Conservation (phyloP, 768 basidiomycete genomes). For the Rhodosporidiobolus odoratus region DNA sequence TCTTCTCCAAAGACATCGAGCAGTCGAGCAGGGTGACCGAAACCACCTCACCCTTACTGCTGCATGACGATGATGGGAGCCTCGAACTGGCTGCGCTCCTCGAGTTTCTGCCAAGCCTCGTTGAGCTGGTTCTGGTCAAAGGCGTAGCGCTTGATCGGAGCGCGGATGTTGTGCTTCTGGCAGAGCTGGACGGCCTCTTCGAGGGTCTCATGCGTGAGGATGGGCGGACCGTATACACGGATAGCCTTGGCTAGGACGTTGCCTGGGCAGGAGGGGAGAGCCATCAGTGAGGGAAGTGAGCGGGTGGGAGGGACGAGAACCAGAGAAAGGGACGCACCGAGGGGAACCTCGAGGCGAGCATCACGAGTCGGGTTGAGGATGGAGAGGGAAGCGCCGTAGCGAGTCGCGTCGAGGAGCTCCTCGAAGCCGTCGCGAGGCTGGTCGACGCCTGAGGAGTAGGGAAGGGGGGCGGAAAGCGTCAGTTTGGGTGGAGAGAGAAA, state of each 20-base stretch:
- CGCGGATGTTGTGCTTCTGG: not conserved
- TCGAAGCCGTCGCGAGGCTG: slow-evolving; percentile 8
- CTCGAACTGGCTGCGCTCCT: not conserved
- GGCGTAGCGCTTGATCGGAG: not conserved
- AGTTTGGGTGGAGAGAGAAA: not conserved
- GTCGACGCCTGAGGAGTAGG: slow-evolving; percentile 3
- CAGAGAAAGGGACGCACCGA: not conserved
- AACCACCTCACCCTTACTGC: not conserved
- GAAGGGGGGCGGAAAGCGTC: not conserved
- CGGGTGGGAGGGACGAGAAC: not conserved
- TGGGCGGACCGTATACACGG: not conserved
- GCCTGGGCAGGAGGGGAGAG: not conserved
- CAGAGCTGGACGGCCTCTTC: not conserved
- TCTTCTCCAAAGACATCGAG: too few species aligned
- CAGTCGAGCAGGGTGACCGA: too few species aligned
- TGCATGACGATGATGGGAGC: slow-evolving; percentile 13
- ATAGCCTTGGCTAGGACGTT: not conserved
- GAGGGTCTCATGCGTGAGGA: not conserved
- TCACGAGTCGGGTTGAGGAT: slow-evolving; percentile 9
- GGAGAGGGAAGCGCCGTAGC: slow-evolving; percentile 1
- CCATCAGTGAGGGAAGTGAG: not conserved
- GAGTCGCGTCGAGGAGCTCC: slow-evolving; percentile 3
- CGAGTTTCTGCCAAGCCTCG: slow-evolving; percentile 12
- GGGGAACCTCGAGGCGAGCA: not conserved
- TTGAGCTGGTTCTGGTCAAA: slow-evolving; percentile 16